Evolutionary conservation across 2,329 filamentous ascomycete species (phyloP), one percentile per base, ranked within the genome.

Genomic region (Didymella sp.): DNA sequence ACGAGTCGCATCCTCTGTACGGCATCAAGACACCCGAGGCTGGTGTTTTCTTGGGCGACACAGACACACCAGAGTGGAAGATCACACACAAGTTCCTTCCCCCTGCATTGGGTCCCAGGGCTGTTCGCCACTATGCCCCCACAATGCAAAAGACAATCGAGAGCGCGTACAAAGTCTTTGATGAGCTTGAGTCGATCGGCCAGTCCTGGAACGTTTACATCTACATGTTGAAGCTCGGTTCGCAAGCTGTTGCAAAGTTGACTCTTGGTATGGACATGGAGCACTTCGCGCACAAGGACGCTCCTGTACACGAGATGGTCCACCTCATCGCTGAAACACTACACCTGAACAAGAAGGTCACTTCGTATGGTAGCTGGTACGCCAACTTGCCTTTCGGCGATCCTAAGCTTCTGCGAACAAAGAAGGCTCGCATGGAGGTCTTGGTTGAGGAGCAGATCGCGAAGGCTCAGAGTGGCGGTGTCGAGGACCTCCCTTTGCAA

Each of bases 11-110:
- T 50, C 73, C 73, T 3, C 64, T 76, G 7, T 69, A 62, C 30
- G 67, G 64, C 2, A 72, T 76, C 62, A 76, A 70, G 52, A 58
- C 72, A 19, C 57, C 70, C 6, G 56, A 62, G 17, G 73, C 73
- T 6, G 61, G 58, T 33, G 58, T 77, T 1, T 76, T 76, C 56
- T 42, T 74, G 4, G 62, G 61, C 3, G 83, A 85, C 62, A 85
- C 83, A 0, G 77, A 83, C 19, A 81, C 79, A 0, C 76, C 79
- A 15, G 77, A 80, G 51, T 86, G 81, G 81, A 73, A 67, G 38
- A 51, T 80, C 0, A 80, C 82, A 0, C 86, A 88, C 76, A 88
- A 88, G 68, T 88, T 87, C 70, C 62, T 88, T 0, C 84, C 85
- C 0, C 85, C 86, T 0, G 82, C 84, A 0, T 74, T 88, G 11